A percentile compares a stretch with the other conserved stretches of the same genome.
Conservation (phyloP, 2,329 filamentous ascomycete species). For the Byssoonygena ceratinophila region DNA sequence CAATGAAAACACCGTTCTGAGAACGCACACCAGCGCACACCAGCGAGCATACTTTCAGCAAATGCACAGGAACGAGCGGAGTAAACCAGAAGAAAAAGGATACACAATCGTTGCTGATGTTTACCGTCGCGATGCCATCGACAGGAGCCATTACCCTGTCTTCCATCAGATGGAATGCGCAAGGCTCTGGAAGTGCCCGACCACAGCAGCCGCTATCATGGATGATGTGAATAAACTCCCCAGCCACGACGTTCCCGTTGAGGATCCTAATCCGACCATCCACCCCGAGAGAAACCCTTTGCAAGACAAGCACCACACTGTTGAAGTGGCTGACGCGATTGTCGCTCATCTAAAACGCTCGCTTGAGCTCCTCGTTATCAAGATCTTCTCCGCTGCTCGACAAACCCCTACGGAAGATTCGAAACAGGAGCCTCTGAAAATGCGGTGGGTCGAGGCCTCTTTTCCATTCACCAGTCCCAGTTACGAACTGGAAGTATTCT, state of each 20-base stretch:
- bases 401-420: conserved; percentile 39
- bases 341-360: conserved; percentile 78
- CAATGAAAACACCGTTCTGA: conserved; percentile 68
- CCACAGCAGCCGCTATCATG: conserved; percentile 52
- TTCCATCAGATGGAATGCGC: conserved; percentile 99
- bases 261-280: conserved; percentile 70
- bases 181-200: conserved; percentile 66
- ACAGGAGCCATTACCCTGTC: conserved; percentile 87
- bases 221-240: conserved; percentile 62
- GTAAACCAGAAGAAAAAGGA: conserved; percentile 44
- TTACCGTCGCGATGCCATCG: conserved; percentile 87
- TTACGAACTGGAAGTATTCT: conserved; percentile 94
- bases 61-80: conserved; percentile 42
- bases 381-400: conserved; percentile 72
- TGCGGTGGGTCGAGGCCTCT: conserved; percentile 93
- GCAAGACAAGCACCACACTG: conserved; percentile 59
- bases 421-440: conserved; percentile 62
- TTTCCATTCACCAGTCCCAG: conserved; percentile 95
- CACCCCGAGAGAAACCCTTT: conserved; percentile 73
- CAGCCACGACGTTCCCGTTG: conserved; percentile 61
- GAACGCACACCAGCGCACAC: conserved; percentile 92
- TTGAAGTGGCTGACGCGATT: conserved; percentile 71
- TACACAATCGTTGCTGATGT: conserved; percentile 92
- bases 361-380: conserved; percentile 78
- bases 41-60: conserved; percentile 70